These are phyloP conservation scores for Ciborinia camelliae DNA, from an alignment of 2,329 filamentous ascomycete genomes.

Conservation along the genomic window DNA sequence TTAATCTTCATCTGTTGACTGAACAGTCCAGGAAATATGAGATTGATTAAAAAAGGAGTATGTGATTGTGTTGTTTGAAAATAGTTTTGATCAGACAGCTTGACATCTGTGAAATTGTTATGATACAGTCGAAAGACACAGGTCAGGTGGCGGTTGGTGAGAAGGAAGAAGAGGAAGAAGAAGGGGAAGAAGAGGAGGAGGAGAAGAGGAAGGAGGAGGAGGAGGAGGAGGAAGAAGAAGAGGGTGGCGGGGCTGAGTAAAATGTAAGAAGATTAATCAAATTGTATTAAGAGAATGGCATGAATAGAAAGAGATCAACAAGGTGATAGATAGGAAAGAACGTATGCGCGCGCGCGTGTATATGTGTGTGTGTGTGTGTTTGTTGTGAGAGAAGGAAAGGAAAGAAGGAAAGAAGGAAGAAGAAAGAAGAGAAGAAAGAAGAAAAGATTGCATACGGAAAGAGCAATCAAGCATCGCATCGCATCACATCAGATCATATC, in stretches of 20 bases:
- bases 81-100: background rate
- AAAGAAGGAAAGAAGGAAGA: no score
- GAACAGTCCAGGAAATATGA: background rate
- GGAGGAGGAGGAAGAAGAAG: background rate
- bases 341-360: no score
- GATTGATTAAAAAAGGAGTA: background rate
- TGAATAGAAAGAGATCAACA: no score
- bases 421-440: no score
- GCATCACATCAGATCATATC: no score
- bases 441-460: no score
- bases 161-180: background rate
- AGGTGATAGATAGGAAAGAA: no score
- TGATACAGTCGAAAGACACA: background rate
- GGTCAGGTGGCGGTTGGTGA: background rate
- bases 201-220: background rate
- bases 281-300: no score
- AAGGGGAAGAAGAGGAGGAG: background rate
- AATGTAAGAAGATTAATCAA: no score
- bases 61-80: background rate
- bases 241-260: background rate
- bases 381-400: no score
- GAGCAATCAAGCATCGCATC: no score
- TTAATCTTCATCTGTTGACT: conserved; percentile 7
- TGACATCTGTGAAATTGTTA: background rate
- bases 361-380: no score